A percentile compares a stretch with the other conserved stretches of the same genome.
Conservation (phyloP, 108 stramenopile genomes). For the Stephanodiscus minutulus region DNA sequence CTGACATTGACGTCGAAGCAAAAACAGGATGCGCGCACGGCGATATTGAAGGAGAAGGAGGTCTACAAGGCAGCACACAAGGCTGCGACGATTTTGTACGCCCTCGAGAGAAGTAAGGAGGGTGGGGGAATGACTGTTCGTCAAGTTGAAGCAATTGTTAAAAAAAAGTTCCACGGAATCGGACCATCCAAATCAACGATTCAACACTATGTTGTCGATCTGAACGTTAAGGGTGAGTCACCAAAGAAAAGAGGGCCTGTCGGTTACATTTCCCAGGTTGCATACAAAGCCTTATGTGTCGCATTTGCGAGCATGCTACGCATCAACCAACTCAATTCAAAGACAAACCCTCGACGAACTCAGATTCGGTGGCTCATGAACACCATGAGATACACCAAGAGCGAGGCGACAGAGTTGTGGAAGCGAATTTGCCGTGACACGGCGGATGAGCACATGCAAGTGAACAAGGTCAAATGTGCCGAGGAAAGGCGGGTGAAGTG, state of each 20-base stretch:
- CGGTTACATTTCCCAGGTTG: background rate
- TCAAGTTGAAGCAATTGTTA: background rate
- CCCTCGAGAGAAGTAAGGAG: background rate
- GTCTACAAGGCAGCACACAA: slow-evolving; percentile 1
- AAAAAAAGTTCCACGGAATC: background rate
- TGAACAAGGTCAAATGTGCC: background rate
- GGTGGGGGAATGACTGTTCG: background rate
- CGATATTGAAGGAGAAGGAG: background rate
- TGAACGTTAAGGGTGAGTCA: background rate
- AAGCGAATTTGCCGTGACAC: background rate
- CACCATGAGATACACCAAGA: background rate
- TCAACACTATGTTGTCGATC: background rate
- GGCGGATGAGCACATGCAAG: background rate
- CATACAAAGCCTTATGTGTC: background rate
- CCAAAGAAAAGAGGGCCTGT: background rate
- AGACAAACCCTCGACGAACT: background rate
- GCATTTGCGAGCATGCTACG: background rate
- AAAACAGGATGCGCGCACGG: background rate
- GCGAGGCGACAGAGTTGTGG: background rate
- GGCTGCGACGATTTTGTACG: background rate
- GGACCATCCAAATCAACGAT: background rate
- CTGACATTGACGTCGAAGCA: background rate
- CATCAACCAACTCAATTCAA: slow-evolving; percentile 7
- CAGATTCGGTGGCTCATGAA: background rate
- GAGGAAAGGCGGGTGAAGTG: slow-evolving; percentile 7